Base-by-base conservation (phyloP, 2,329 filamentous ascomycete genomes). In the Pseudonectria buxi region DNA sequence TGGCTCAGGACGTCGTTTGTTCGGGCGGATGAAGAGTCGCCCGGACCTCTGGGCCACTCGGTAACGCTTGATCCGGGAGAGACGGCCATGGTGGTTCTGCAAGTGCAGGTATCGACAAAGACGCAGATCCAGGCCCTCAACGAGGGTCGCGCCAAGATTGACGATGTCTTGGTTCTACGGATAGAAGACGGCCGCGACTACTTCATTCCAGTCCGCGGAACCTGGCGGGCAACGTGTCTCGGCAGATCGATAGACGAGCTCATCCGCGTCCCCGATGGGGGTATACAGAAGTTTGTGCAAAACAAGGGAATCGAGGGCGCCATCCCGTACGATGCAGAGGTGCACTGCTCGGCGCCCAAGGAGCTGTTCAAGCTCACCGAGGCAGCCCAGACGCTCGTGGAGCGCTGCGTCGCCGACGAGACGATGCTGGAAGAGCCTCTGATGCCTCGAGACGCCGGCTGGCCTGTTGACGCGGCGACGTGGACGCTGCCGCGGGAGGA, bases 361-460 rank as follows among this genome's bases (percentile, higher is more conserved):
- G 90, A 95, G 59, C 70, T 96, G 7, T 94, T 95, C 62, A 81
- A 82, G 55, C 74, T 98, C 52, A 95, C 88, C 5, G 86, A 95
- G 57, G 77, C 81, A 10, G 72, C 95, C 12, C 75, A 76, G 49
- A 67, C 59, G 6, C 61, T 78, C 27, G 69, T 68, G 3, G 76
- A 78, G 45, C 68, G 76, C 14, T 69, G 66, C 16, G 57, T 74
- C 7, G 78, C 78, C 1, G 78, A 82, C 32, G 71, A 74, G 41
- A 73, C 73, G 35, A 81, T 82, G 70, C 59, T 82, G 2, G 71
- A 76, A 18, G 66, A 72, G 10, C 63, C 64, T 37, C 54, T 61
- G 14, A 56, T 78, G 2, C 76, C 77, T 0, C 60, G 62, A 12
- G 69, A 76, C 22, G 58, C 68, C 0, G 76, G 76, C 1, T 83